Percentiles rank a stretch among this genome's conserved stretches.
Evolutionary conservation across 1,284 basidiomycete species (phyloP).

Genomic region (Fomes fomentarius): DNA sequence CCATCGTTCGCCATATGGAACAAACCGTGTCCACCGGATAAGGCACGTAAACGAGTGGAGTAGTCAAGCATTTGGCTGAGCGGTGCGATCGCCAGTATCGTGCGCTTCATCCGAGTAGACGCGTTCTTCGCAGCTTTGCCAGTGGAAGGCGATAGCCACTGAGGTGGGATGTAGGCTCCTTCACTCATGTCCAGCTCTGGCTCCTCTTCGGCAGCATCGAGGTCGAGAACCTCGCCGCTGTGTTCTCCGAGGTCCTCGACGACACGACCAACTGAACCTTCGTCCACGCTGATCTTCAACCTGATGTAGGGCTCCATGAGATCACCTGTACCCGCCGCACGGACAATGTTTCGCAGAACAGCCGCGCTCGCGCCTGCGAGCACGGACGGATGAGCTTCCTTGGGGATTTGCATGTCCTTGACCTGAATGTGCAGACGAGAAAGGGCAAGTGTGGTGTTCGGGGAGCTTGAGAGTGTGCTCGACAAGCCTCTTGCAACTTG

Average conservation of each 20-base stretch:
- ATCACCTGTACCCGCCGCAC: slow-evolving; percentile 63
- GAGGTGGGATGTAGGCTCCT: slow-evolving; percentile 74
- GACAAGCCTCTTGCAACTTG: slow-evolving; percentile 69
- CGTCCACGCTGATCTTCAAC: slow-evolving; percentile 66
- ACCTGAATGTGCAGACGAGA: slow-evolving; percentile 65
- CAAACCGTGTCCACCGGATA: slow-evolving; percentile 81
- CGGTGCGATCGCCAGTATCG: slow-evolving; percentile 74
- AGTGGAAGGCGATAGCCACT: slow-evolving; percentile 71
- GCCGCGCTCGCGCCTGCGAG: slow-evolving; percentile 68
- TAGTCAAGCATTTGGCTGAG: slow-evolving; percentile 83
- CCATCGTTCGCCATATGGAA: slow-evolving; percentile 83
- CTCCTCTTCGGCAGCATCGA: slow-evolving; percentile 53
- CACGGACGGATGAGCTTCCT: slow-evolving; percentile 47
- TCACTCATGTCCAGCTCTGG: slow-evolving; percentile 55
- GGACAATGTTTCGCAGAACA: slow-evolving; percentile 62
- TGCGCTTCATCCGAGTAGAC: slow-evolving; percentile 50
- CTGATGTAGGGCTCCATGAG: slow-evolving; percentile 76
- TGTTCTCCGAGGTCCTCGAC: slow-evolving; percentile 79
- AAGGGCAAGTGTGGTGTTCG: slow-evolving; percentile 71
- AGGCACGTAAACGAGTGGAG: slow-evolving; percentile 73
- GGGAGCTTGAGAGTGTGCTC: slow-evolving; percentile 73
- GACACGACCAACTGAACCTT: slow-evolving; percentile 70
- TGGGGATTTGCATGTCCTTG: slow-evolving; percentile 43
- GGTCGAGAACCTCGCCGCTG: slow-evolving; percentile 71
- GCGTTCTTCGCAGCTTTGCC: slow-evolving; percentile 38